phyloP scores from a whole-genome alignment of 2,329 filamentous ascomycete genomes.

The Arachnomyces sp. region DNA sequence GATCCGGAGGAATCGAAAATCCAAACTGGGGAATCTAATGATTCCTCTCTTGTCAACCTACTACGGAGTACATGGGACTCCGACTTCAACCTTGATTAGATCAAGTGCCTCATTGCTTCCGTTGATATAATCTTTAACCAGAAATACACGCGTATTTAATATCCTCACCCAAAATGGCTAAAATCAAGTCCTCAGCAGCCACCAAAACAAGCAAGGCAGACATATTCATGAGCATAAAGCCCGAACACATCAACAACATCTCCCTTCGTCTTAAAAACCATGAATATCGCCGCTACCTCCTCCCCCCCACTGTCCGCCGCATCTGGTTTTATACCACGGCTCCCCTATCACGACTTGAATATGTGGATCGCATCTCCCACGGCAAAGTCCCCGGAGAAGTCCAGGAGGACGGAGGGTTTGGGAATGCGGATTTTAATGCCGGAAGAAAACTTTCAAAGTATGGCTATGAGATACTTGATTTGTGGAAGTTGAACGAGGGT shows the following conservation, averaged over 20 bases:
- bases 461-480: conserved; percentile 48
- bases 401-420: conserved; percentile 36
- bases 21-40: no score
- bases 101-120: no score
- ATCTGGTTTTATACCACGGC: conserved; percentile 54
- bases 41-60: no score
- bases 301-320: conserved; percentile 49
- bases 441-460: conserved; percentile 33
- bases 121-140: no score
- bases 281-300: conserved; percentile 48
- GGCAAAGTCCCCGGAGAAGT: conserved; percentile 44
- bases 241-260: conserved; percentile 30
- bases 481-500: conserved; percentile 57
- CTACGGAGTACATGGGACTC: no score
- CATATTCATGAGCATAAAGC: conserved; percentile 9
- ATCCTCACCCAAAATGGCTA: no score
- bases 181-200: no score
- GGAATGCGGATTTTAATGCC: conserved; percentile 46
- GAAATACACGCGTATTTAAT: no score
- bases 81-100: no score
- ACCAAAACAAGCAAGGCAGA: conserved; percentile 5
- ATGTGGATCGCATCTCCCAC: conserved; percentile 50
- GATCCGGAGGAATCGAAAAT: no score
- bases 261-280: conserved; percentile 44
- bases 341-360: conserved; percentile 43